phyloP scores from a whole-genome alignment of 305 asterid species.

The Plantago rigida region DNA sequence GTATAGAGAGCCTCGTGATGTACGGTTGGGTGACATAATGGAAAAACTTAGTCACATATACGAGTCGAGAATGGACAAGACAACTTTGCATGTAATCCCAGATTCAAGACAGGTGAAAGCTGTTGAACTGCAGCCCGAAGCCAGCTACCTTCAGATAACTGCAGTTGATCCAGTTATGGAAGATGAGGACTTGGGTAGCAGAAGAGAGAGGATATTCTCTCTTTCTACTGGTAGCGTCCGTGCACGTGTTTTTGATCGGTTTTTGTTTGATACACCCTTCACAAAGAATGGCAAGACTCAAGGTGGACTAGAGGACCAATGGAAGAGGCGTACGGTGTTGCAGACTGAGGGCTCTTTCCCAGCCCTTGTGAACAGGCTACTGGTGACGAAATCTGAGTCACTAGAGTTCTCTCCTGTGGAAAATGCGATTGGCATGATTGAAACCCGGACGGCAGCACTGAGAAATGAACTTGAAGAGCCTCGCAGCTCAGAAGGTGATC shows the following conservation, averaged over 20 bases:
- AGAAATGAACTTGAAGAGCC: conserved; percentile 98
- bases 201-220: conserved; percentile 87
- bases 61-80: conserved; percentile 79
- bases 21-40: conserved; percentile 93
- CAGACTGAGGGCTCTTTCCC: conserved; percentile 97
- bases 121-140: conserved; percentile 83
- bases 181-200: conserved; percentile 96
- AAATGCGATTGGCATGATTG: conserved; percentile 99
- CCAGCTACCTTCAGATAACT: conserved; percentile 91
- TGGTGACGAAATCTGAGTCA: conserved; percentile 75
- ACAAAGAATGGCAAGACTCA: conserved; percentile 96
- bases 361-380: conserved; percentile 77
- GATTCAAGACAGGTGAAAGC: conserved; percentile 98
- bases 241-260: conserved; percentile 89
- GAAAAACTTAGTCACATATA: conserved; percentile 98
- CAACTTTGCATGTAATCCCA: conserved; percentile 85
- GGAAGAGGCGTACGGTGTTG: conserved; percentile 93
- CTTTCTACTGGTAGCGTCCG: conserved; percentile 84
- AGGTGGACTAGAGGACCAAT: conserved; percentile 97
- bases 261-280: conserved; percentile 93
- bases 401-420: conserved; percentile 98
- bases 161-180: conserved; percentile 99
- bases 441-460: conserved; percentile 88
- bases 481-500: conserved; percentile 98
- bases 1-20: conserved; percentile 94